Evolutionary conservation across 805 yeast genomes (phyloP).

Genomic region (Teunomyces tritomae): DNA sequence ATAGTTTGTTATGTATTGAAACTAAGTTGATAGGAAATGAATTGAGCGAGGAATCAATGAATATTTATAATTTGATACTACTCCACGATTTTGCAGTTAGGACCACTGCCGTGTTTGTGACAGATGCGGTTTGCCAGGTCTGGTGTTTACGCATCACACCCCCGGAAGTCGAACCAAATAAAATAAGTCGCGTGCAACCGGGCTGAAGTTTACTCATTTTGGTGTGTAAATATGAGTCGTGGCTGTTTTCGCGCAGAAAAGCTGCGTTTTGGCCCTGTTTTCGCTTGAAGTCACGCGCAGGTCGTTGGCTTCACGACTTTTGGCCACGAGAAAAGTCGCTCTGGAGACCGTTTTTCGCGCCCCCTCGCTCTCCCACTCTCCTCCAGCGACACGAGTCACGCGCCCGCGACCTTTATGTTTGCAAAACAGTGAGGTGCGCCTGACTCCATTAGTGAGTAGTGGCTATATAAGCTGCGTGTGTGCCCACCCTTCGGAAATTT

Average conservation of each 20-base stretch:
- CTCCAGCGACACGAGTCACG: neutral
- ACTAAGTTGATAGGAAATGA: conserved; percentile 8
- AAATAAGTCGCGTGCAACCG: conserved; percentile 26
- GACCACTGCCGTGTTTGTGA: neutral
- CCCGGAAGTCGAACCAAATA: neutral
- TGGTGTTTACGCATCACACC: conserved; percentile 1
- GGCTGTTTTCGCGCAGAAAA: neutral
- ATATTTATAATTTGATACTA: conserved; percentile 4
- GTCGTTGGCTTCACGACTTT: no score
- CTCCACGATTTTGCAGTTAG: neutral
- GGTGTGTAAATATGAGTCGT: conserved; percentile 7
- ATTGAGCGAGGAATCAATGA: neutral
- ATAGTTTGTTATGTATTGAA: conserved; percentile 7
- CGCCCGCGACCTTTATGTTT: neutral
- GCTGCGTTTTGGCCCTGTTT: neutral
- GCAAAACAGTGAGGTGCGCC: neutral
- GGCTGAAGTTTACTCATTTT: conserved; percentile 6
- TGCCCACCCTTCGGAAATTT: neutral
- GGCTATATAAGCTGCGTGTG: neutral
- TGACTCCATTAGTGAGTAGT: neutral
- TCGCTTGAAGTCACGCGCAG: no score
- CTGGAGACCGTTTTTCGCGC: neutral
- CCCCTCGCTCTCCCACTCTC: neutral
- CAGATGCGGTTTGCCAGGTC: neutral
- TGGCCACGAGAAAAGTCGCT: conserved; percentile 4